Evolutionary conservation across 495 filamentous ascomycete genomes (phyloP), one percentile per base, ranked within the genome.

Genomic region (Cladorrhinum samala): DNA sequence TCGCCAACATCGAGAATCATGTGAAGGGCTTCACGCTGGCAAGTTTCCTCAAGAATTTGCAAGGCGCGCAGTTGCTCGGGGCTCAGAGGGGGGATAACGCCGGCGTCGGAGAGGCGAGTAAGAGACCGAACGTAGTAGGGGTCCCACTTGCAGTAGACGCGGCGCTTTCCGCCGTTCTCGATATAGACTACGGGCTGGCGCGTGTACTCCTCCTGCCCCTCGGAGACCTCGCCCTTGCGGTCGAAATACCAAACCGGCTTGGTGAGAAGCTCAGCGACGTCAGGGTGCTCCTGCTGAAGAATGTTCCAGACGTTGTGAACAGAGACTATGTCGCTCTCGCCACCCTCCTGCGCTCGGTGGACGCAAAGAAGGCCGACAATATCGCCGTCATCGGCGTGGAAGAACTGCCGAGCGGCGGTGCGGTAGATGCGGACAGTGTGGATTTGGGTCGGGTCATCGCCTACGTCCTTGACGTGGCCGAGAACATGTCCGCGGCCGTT

Each of bases 171-270:
- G 4, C 72, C 69, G 9, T 66, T 76, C 67, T 80, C 89, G 2
- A 91, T 72, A 65, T 89, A 94, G 37, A 95, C 76, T 2, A 95
- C 82, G 21, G 80, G 78, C 19, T 82, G 82, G 25, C 79, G 77
- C 64, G 92, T 87, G 62, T 80, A 96, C 48, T 84, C 82, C 36
- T 91, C 82, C 68, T 95, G 74, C 23, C 87, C 89, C 36, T 76
- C 72, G 30, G 78, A 83, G 2, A 78, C 82, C 72, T 95, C 91
- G 40, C 91, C 91, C 70, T 96, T 96, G 55, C 90, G 87, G 66
- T 96, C 91, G 63, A 96, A 93, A 71, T 93, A 94, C 90, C 91
- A 96, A 59, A 86, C 82, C 0, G 89, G 88, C 53, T 82, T 69
- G 2, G 85, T 84, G 46, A 96, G 73, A 27, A 81, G 81, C 68